These are phyloP conservation scores for Amanita subjunquillea DNA, from an alignment of 768 basidiomycete species.

Conservation along the genomic window DNA sequence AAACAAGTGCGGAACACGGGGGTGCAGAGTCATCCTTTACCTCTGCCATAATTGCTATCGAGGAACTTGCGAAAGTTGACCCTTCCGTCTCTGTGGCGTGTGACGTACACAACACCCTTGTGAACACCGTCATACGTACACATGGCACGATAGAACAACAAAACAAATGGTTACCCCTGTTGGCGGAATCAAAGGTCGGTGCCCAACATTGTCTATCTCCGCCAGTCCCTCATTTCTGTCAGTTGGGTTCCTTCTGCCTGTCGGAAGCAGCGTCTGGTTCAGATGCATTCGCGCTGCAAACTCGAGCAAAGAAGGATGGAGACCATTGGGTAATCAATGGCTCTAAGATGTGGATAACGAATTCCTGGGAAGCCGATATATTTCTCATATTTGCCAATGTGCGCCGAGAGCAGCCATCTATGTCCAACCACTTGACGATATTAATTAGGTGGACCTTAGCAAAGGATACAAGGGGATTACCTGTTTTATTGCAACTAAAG, in stretches of 20 bases:
- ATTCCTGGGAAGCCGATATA: slow-evolving; percentile 84
- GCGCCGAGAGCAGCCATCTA: slow-evolving; percentile 12
- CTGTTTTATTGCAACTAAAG: slow-evolving; percentile 92
- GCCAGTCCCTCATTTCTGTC: background rate
- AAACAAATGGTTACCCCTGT: slow-evolving; percentile 79
- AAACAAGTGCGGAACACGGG: slow-evolving; percentile 73
- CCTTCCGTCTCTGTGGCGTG: slow-evolving; percentile 94
- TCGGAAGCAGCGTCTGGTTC: slow-evolving; percentile 91
- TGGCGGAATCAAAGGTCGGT: slow-evolving; percentile 65
- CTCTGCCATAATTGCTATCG: slow-evolving; percentile 91
- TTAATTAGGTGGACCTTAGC: slow-evolving; percentile 59
- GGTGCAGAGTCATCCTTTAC: slow-evolving; percentile 91
- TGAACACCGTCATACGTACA: slow-evolving; percentile 87
- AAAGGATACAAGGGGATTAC: slow-evolving; percentile 99
- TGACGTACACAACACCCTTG: slow-evolving; percentile 97
- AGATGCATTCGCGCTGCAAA: slow-evolving; percentile 94
- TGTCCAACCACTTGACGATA: background rate
- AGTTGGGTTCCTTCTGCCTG: slow-evolving; percentile 95
- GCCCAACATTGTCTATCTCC: background rate
- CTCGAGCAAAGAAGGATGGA: slow-evolving; percentile 82
- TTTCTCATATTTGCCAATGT: slow-evolving; percentile 96
- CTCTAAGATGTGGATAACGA: slow-evolving; percentile 99
- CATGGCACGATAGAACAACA: slow-evolving; percentile 81
- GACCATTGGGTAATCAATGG: slow-evolving; percentile 84
- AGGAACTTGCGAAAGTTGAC: slow-evolving; percentile 94